Conservation (phyloP, 257 asterid genomes). For the Lavandula angustifolia region DNA sequence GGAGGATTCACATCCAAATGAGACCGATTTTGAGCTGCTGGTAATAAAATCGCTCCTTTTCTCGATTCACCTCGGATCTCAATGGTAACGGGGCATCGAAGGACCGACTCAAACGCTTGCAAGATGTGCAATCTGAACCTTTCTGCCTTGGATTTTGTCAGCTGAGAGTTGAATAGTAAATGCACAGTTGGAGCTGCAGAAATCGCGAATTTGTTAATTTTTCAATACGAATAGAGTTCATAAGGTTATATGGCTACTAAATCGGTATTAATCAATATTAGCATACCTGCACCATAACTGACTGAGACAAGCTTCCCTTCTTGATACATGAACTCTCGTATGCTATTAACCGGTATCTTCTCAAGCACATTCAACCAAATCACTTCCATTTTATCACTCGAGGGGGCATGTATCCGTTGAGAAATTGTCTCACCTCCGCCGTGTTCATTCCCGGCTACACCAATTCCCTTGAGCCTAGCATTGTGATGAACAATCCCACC, state of each 20-base stretch:
- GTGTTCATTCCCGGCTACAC: constrained; percentile 35
- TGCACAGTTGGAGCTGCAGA: constrained; percentile 90
- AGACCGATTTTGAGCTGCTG: constrained; percentile 47
- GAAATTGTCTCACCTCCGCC: constrained; percentile 37
- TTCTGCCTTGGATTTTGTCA: constrained; percentile 75
- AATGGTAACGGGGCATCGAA: constrained; percentile 71
- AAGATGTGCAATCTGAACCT: constrained; percentile 64
- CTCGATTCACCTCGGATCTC: constrained; percentile 75
- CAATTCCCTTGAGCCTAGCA: constrained; percentile 38
- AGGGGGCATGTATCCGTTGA: constrained; percentile 33
- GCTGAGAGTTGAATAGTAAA: constrained; percentile 69
- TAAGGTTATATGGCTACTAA: neutral
- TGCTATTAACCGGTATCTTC: constrained; percentile 56
- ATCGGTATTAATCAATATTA: neutral
- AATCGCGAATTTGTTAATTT: constrained; percentile 10
- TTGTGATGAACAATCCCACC: constrained; percentile 42
- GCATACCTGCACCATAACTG: constrained; percentile 84
- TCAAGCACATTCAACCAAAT: constrained; percentile 83
- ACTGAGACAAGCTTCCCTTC: constrained; percentile 86
- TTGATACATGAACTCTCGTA: constrained; percentile 70
- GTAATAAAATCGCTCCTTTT: constrained; percentile 49
- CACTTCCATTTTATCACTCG: constrained; percentile 53
- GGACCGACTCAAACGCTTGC: constrained; percentile 88
- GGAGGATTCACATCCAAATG: constrained; percentile 27
- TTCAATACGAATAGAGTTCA: neutral